Evolutionary conservation across 805 yeast genomes (phyloP).

Genomic region (Starmerella geochares): DNA sequence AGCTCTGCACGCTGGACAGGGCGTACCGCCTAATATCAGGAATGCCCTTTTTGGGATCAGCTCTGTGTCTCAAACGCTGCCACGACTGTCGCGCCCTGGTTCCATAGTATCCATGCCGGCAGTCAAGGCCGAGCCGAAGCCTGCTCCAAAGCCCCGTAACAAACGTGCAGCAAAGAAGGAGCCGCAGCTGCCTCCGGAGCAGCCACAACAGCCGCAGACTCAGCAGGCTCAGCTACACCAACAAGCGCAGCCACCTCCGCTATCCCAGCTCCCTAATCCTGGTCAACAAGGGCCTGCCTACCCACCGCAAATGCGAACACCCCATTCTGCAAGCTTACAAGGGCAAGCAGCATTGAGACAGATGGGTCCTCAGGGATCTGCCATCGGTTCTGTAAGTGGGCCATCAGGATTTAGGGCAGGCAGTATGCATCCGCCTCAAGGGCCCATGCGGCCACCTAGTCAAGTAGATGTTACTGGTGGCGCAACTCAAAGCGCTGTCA

Average conservation of each 20-base stretch:
- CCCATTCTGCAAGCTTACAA: background rate
- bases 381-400: background rate
- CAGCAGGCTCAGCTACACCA: background rate
- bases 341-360: background rate
- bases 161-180: background rate
- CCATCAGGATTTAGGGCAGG: background rate
- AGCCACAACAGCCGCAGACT: background rate
- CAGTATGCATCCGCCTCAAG: background rate
- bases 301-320: background rate
- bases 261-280: background rate
- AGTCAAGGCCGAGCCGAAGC: slow-evolving; percentile 3
- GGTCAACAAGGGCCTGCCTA: background rate
- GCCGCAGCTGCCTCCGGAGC: background rate
- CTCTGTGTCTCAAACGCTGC: slow-evolving; percentile 13
- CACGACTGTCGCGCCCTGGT: slow-evolving; percentile 10
- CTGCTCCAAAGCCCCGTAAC: background rate
- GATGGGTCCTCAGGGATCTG: background rate
- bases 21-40: slow-evolving; percentile 13
- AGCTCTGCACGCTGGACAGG: slow-evolving; percentile 14
- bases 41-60: slow-evolving; percentile 12
- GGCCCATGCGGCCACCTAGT: background rate
- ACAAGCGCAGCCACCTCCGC: background rate
- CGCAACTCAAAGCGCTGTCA: background rate
- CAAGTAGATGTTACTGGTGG: background rate
- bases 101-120: background rate